Evolutionary conservation across 2,329 filamentous ascomycete species (phyloP), one percentile per base, ranked within the genome.

Genomic region (Trichoderma guizhouense): DNA sequence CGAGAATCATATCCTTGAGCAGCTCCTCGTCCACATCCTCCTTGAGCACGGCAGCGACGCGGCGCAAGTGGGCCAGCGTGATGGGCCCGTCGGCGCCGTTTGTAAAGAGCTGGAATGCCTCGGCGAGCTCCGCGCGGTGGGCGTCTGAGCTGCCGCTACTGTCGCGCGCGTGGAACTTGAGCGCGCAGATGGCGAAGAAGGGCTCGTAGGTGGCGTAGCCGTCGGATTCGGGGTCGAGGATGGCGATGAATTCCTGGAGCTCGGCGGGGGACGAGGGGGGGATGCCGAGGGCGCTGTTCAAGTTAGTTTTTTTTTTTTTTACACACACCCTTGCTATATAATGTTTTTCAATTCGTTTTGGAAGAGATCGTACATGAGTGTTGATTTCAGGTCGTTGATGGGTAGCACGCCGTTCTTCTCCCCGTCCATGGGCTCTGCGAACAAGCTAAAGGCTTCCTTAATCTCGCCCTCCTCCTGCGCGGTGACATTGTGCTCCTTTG

Each of bases 1-100:
- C 95, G 63, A 94, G 84, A 72, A 99, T 92, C 96, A 99, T 99
- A 84, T 98, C 94, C 83, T 89, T 90, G 78, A 99, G 83, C 78
- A 97, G 82, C 63, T 93, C 91, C 77, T 98, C 96, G 72, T 89
- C 89, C 28, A 97, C 91, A 73, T 91, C 93, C 82, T 97, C 94
- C 82, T 94, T 93, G 77, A 99, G 83, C 76, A 93, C 89, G 76
- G 89, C 90, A 55, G 95, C 94, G 69, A 98, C 91, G 77, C 92
- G 87, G 78, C 89, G 89, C 79, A 99, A 83, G 82, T 97, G 92
- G 18, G 87, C 87, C 32, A 98, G 78, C 2, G 92, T 96, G 75
- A 99, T 97, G n/a, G 88, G 89, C 0, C 78, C 79, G 6, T 78
- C 78, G 72, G 75, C 76, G 79, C 83, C 76, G 80, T 88, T 87